These are phyloP conservation scores for sweet orange (Citrus sinensis) DNA, from an alignment of 345 rosid species.

Conservation along the genomic window DVS_A1.0 CM039163.1:4488001-4488500, in stretches of 20 bases:
- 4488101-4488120: not conserved
- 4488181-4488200: not conserved
- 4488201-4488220: not conserved
- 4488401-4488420: too few species aligned
- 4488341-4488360: slow-evolving; percentile 37
- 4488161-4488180: not conserved
- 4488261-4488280: not conserved
- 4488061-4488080: not conserved
- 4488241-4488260: not conserved
- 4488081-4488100: not conserved
- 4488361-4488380: not conserved
- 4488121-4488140: too few species aligned
- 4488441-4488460: too few species aligned
- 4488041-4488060: not conserved
- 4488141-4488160: not conserved
- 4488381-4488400: too few species aligned
- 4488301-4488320: slow-evolving; percentile 11
- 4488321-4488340: slow-evolving; percentile 10
- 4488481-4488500: not conserved
- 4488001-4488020: not conserved
- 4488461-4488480: too few species aligned
- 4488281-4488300: not conserved
- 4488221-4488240: slow-evolving; percentile 3
- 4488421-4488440: too few species aligned
- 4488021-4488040: not conserved